phyloP scores from a whole-genome alignment of 139 green algal species.

The Diplosphaera chodatii region DNA sequence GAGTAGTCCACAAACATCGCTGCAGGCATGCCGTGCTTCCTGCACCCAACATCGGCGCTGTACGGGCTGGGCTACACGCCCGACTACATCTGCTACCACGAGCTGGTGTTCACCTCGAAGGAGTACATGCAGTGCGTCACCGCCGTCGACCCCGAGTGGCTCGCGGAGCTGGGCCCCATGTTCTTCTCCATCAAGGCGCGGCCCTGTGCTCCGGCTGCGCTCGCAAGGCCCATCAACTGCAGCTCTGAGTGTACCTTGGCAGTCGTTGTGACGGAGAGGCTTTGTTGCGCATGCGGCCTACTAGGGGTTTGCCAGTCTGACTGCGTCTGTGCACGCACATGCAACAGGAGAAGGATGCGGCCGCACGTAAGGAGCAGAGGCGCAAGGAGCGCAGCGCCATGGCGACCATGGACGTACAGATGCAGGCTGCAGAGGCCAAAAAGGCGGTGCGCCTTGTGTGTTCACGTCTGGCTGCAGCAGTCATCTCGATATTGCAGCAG shows the following conservation, averaged over 20 bases:
- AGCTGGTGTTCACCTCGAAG: slow-evolving; percentile 95
- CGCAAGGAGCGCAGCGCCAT: slow-evolving; percentile 68
- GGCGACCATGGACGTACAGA: slow-evolving; percentile 76
- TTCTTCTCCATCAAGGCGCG: slow-evolving; percentile 95
- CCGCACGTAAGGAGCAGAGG: slow-evolving; percentile 44
- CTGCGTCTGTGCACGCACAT: too few relatives aligned
- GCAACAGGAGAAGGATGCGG: neutral
- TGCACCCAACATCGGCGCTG: slow-evolving; percentile 85
- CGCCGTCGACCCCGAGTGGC: slow-evolving; percentile 94
- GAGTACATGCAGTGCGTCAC: slow-evolving; percentile 90
- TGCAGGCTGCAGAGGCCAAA: slow-evolving; percentile 29
- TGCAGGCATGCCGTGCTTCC: slow-evolving; percentile 72
- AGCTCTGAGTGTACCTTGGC: neutral
- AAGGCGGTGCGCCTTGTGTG: neutral
- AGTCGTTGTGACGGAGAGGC: too few relatives aligned
- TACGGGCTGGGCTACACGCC: slow-evolving; percentile 95
- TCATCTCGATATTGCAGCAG: too few relatives aligned
- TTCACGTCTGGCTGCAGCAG: too few relatives aligned
- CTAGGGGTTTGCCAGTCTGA: too few relatives aligned
- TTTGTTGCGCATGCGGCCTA: too few relatives aligned
- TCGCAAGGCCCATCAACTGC: neutral
- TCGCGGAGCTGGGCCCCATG: slow-evolving; percentile 95
- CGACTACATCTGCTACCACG: slow-evolving; percentile 97
- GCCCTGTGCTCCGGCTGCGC: neutral
- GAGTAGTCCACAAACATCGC: slow-evolving; percentile 10